A percentile compares a stretch with the other conserved stretches of the same genome.
Conservation (phyloP, 176 grass and related monocot species). For the Pontederia paniculata region DNA sequence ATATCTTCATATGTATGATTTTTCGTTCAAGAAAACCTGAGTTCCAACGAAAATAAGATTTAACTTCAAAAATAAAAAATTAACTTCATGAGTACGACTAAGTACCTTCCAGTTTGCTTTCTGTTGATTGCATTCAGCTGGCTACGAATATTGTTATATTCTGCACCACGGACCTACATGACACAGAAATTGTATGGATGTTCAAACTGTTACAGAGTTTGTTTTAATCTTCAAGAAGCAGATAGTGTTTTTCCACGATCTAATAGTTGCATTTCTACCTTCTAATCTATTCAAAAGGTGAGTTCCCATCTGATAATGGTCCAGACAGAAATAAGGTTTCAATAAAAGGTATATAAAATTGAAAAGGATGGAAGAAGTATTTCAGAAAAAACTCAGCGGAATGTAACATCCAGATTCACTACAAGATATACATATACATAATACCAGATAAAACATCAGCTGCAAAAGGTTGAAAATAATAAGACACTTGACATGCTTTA, state of each 20-base stretch:
- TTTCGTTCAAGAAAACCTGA: neutral
- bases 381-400: too few species aligned
- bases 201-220: neutral
- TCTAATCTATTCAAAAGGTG: too few species aligned
- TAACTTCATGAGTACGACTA: neutral
- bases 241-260: neutral
- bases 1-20: neutral
- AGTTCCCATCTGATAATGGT: too few species aligned
- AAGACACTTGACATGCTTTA: too few species aligned
- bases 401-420: too few species aligned
- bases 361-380: too few species aligned
- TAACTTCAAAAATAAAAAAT: neutral
- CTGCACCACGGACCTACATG: constrained; percentile 57
- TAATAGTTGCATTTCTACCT: too few species aligned
- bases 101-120: constrained; percentile 97
- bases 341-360: too few species aligned
- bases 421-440: too few species aligned
- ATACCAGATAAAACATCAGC: too few species aligned
- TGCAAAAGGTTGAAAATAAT: too few species aligned
- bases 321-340: too few species aligned
- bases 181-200: neutral
- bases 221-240: constrained; percentile 5
- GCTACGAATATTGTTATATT: constrained; percentile 90
- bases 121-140: constrained; percentile 92
- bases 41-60: neutral